Evolutionary conservation across 257 asterid genomes (phyloP).

Genomic region (Capsicum pubescens): DNA sequence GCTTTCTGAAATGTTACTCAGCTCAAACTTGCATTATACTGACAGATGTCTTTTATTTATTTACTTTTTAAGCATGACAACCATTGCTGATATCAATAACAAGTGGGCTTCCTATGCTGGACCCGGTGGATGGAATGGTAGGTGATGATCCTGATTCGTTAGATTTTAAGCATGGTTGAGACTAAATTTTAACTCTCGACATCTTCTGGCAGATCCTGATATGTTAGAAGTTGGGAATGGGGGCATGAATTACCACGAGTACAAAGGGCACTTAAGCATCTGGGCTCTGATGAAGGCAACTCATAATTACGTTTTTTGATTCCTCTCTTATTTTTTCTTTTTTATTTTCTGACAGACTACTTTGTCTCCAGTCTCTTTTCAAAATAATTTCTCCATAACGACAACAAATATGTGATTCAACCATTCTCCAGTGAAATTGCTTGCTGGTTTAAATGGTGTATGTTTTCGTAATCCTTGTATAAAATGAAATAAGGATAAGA

Average conservation of each 20-base stretch:
- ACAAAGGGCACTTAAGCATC: slow-evolving; percentile 92
- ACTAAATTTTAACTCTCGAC: not conserved
- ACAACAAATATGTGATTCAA: not conserved
- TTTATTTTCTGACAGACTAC: not conserved
- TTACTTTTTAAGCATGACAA: slow-evolving; percentile 73
- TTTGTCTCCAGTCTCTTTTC: not conserved
- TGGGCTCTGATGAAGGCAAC: slow-evolving; percentile 98
- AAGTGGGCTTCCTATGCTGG: slow-evolving; percentile 99
- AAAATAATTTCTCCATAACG: not conserved
- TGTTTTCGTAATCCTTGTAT: slow-evolving; percentile 2
- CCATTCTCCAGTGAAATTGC: not conserved
- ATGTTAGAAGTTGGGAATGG: slow-evolving; percentile 99
- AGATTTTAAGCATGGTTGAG: not conserved
- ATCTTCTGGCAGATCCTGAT: slow-evolving; percentile 79
- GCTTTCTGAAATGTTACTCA: not conserved
- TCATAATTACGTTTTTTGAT: not conserved
- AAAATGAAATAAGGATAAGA: not conserved
- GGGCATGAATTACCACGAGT: slow-evolving; percentile 86
- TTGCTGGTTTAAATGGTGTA: not conserved
- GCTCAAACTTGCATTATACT: slow-evolving; percentile 1
- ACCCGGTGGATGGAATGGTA: slow-evolving; percentile 99
- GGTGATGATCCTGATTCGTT: slow-evolving; percentile 29
- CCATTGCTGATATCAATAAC: slow-evolving; percentile 86
- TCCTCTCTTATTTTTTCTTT: not conserved
- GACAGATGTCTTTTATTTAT: not conserved